These are phyloP conservation scores for Daldinia sp. DNA, from an alignment of 2,329 filamentous ascomycete genomes.

Conservation along the genomic window DNA sequence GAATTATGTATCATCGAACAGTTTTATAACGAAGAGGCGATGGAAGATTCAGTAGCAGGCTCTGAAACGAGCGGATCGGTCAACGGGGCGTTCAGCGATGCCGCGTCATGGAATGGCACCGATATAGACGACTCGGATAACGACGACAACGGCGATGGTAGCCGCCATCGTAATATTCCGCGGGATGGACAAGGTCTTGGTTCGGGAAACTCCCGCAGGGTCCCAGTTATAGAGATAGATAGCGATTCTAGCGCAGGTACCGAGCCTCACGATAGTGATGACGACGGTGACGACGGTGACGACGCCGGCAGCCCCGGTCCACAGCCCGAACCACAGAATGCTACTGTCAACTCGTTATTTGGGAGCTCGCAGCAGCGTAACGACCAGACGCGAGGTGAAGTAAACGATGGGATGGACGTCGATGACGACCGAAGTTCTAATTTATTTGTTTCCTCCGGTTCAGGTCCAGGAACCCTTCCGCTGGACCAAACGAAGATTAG, in stretches of 20 bases:
- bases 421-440: constrained; percentile 9
- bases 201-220: no score
- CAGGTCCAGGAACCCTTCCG: background rate
- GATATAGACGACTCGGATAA: background rate
- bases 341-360: background rate
- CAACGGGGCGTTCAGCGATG: background rate
- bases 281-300: constrained; percentile 3
- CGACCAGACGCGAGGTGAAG: background rate
- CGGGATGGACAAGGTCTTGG: no score
- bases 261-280: background rate
- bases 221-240: no score
- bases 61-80: background rate
- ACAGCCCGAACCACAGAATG: background rate
- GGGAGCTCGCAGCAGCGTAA: background rate
- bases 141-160: background rate
- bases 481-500: background rate
- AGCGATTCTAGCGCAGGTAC: no score
- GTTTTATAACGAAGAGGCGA: constrained; percentile 40
- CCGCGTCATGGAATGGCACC: background rate
- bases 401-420: background rate
- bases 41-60: background rate
- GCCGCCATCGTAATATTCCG: no score
- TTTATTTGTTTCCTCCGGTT: background rate
- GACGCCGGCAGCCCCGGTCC: background rate
- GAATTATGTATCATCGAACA: constrained; percentile 32